Base-by-base conservation (phyloP, 176 grass and related monocot genomes). In the Hordeum marinum region DNA sequence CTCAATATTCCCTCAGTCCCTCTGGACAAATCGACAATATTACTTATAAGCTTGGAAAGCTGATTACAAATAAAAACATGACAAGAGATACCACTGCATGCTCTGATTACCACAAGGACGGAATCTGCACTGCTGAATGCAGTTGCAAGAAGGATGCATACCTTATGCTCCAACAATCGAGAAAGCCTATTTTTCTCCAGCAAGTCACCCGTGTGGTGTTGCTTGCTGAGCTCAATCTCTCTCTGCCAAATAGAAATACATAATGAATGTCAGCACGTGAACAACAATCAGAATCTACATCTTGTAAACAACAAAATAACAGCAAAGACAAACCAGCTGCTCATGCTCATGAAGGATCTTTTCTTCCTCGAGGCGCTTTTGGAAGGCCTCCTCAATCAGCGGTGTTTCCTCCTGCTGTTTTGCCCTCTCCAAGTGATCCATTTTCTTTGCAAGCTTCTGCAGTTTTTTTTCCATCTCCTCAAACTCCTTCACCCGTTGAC, bases 401-500 rank as follows among this genome's bases (percentile, higher is more conserved):
- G 87, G 90, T 2, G 92, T 86, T 76, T 97, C 95, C 81, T 94
- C 90, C 71, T 97, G 86, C 14, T 90, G 88, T 46, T 92, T 92
- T 41, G 95, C 95, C 60, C 95, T 85, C 81, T 97, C 95, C 35
- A 94, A 68, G 79, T 97, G 82, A 85, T 97, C 95, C 95, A 97
- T 93, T 60, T 89, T 92, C 79, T 93, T 97, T 32, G 90, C 92
- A 17, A 88, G 80, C 68, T 93, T 97, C 58, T 90, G 92, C 27
- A 97, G 87, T 39, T 94, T 97, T 64, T 92, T 97, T 62, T 94
- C 92, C 85, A 78, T 25, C 65, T 97, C 95, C 63, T 93, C 89
- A 20, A 87, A 83, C 72, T 94, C 95, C 31, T 91, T 97, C 79
- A 94, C 13, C 82, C 90, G 92, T 70, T 88, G 90, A n/a, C 24